A percentile compares a stretch with the other conserved stretches of the same genome.
These are phyloP conservation scores for Boletus speciosus DNA, from an alignment of 768 basidiomycete species.

Conservation along the genomic window DNA sequence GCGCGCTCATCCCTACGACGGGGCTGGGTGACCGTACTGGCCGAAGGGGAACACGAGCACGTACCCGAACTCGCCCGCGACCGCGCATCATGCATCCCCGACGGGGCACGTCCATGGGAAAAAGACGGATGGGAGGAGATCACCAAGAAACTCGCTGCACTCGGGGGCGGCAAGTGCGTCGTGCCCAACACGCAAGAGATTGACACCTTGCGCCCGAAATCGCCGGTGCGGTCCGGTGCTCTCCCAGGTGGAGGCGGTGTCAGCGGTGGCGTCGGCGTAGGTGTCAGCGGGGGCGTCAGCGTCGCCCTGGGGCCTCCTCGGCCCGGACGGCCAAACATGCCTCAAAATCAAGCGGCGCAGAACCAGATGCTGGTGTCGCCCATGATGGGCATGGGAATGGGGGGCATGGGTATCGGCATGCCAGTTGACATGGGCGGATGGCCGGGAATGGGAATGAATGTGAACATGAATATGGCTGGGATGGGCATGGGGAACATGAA, in stretches of 20 bases:
- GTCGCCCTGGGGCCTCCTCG: conserved; percentile 15
- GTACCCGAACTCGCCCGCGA: conserved; percentile 37
- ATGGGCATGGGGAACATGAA: conserved; percentile 40
- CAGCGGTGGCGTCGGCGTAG: conserved; percentile 21
- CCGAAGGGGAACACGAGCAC: conserved; percentile 57
- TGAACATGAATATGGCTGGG: conserved; percentile 37
- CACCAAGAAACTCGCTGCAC: conserved; percentile 47
- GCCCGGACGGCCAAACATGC: conserved; percentile 11
- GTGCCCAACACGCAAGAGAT: conserved; percentile 78
- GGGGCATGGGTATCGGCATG: conserved; percentile 39
- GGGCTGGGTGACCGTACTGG: conserved; percentile 90
- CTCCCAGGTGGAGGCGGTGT: conserved; percentile 25
- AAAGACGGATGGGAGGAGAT: conserved; percentile 63
- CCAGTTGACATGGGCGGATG: conserved; percentile 33
- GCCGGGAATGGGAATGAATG: conserved; percentile 37
- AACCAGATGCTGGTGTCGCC: conserved; percentile 35
- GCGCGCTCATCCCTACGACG: conserved; percentile 63
- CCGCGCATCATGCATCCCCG: conserved; percentile 27
- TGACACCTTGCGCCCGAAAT: conserved; percentile 81
- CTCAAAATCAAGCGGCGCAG: conserved; percentile 17
- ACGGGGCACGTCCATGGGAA: conserved; percentile 47
- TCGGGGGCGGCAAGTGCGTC: conserved; percentile 52
- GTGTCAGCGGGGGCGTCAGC: conserved; percentile 22
- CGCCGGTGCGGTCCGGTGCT: conserved; percentile 55
- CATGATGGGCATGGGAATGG: conserved; percentile 45